A percentile compares a stretch with the other conserved stretches of the same genome.
These are phyloP conservation scores for Cordyceps militaris DNA, from an alignment of 2,329 filamentous ascomycete genomes.

Conservation along the genomic window DNA sequence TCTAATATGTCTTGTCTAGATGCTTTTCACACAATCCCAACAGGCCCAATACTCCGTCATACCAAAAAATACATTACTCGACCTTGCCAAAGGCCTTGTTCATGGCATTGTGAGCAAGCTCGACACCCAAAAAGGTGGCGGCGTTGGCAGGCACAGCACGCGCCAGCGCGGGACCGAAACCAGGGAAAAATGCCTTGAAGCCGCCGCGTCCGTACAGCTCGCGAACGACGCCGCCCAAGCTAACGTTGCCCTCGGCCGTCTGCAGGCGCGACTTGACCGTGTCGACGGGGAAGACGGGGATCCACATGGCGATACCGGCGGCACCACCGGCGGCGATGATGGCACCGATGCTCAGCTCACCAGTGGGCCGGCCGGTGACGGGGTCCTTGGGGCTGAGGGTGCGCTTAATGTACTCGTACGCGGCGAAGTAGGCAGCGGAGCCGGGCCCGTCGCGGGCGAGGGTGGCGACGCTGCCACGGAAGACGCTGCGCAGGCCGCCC, in stretches of 20 bases:
- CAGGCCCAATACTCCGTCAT: neutral
- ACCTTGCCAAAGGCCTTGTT: slow-evolving; percentile 57
- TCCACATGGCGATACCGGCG: slow-evolving; percentile 98
- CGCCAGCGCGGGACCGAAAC: slow-evolving; percentile 85
- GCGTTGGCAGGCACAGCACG: slow-evolving; percentile 94
- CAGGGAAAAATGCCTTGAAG: slow-evolving; percentile 90
- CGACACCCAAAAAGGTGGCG: slow-evolving; percentile 84
- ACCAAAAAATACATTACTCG: neutral
- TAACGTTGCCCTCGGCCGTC: slow-evolving; percentile 79
- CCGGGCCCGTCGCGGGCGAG: slow-evolving; percentile 91
- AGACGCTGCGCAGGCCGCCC: slow-evolving; percentile 84
- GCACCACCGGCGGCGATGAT: slow-evolving; percentile 82
- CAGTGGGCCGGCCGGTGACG: slow-evolving; percentile 61
- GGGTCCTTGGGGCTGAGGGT: slow-evolving; percentile 76
- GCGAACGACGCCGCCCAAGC: slow-evolving; percentile 69
- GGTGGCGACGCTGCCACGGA: slow-evolving; percentile 84
- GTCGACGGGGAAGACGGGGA: slow-evolving; percentile 94
- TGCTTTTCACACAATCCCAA: neutral
- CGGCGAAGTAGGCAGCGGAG: slow-evolving; percentile 90
- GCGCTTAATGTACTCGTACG: slow-evolving; percentile 94
- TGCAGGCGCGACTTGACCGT: slow-evolving; percentile 93
- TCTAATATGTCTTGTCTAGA: neutral
- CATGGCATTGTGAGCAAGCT: slow-evolving; percentile 78
- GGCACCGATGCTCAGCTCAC: slow-evolving; percentile 72
- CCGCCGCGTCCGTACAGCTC: slow-evolving; percentile 81